These are phyloP conservation scores for Camelina neglecta DNA, from an alignment of 345 rosid species.

Conservation along the genomic window DNA sequence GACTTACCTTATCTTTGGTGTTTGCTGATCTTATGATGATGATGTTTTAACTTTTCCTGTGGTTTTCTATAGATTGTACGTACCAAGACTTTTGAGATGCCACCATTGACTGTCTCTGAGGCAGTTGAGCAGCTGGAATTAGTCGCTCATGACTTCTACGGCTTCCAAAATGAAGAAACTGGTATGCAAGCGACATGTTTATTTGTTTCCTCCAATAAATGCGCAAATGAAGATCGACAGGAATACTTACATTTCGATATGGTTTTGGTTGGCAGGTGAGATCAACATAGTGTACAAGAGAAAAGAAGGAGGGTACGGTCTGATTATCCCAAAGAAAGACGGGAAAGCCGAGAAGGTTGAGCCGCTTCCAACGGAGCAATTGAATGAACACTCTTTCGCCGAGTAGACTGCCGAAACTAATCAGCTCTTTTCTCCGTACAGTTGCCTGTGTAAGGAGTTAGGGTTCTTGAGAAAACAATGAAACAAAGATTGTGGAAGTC, in stretches of 20 bases:
- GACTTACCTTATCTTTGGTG: not conserved
- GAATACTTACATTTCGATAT: not conserved
- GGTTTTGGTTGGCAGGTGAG: constrained; percentile 61
- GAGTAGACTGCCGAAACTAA: constrained; percentile 42
- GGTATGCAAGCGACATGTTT: constrained; percentile 49
- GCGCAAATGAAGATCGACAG: not conserved
- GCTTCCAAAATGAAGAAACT: constrained; percentile 85
- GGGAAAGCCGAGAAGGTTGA: constrained; percentile 66
- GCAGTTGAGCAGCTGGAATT: constrained; percentile 90
- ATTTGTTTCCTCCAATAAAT: not conserved
- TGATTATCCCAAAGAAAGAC: constrained; percentile 77
- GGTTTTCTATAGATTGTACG: constrained; percentile 68
- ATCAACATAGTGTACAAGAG: constrained; percentile 86
- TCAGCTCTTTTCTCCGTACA: constrained; percentile 25
- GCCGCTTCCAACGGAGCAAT: constrained; percentile 59
- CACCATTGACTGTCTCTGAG: constrained; percentile 79
- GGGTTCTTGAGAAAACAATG: constrained; percentile 25
- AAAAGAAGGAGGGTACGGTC: constrained; percentile 86
- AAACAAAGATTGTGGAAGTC: constrained; percentile 8
- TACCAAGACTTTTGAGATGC: constrained; percentile 88
- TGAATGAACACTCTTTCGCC: constrained; percentile 57
- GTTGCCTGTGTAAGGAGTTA: constrained; percentile 15
- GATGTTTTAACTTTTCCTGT: not conserved
- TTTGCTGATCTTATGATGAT: constrained; percentile 7
- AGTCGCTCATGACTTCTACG: constrained; percentile 87